Evolutionary conservation across 2,329 filamentous ascomycete genomes (phyloP).

Genomic region (Teratosphaeria destructans): DNA sequence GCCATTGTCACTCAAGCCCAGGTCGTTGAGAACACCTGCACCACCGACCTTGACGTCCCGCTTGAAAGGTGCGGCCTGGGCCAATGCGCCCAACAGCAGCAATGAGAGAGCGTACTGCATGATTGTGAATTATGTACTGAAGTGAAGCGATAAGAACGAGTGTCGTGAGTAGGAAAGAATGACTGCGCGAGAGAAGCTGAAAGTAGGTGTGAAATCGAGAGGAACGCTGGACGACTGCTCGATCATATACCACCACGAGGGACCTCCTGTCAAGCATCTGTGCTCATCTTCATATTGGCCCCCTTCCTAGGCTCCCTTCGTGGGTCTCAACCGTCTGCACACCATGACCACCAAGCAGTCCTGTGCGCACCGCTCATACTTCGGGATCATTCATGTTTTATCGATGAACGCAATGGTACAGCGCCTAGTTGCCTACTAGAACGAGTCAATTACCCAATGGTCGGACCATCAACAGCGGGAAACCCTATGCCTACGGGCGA

Average conservation of each 20-base stretch:
- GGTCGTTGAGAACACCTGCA: not conserved
- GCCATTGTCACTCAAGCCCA: not conserved
- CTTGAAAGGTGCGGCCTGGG: not conserved
- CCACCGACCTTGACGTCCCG: not conserved
- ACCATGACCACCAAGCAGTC: not conserved
- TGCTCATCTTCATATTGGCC: not conserved
- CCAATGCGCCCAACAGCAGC: not conserved
- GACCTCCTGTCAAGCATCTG: not conserved
- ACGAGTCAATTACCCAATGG: not conserved
- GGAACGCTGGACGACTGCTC: not conserved
- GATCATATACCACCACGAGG: not conserved
- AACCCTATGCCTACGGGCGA: not conserved
- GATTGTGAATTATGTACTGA: not conserved
- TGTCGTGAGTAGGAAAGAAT: not conserved
- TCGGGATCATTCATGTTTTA: not conserved
- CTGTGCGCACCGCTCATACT: not conserved
- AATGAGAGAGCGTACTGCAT: not conserved
- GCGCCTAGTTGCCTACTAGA: not conserved
- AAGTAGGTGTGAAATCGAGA: too few relatives aligned
- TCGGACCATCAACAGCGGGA: not conserved
- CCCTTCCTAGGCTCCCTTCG: not conserved
- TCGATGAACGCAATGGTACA: not conserved
- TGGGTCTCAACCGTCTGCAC: not conserved
- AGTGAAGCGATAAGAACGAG: not conserved
- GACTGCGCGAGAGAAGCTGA: not conserved